Evolutionary conservation across 2,329 filamentous ascomycete species (phyloP).

Genomic region (Fusarium torreyae): DNA sequence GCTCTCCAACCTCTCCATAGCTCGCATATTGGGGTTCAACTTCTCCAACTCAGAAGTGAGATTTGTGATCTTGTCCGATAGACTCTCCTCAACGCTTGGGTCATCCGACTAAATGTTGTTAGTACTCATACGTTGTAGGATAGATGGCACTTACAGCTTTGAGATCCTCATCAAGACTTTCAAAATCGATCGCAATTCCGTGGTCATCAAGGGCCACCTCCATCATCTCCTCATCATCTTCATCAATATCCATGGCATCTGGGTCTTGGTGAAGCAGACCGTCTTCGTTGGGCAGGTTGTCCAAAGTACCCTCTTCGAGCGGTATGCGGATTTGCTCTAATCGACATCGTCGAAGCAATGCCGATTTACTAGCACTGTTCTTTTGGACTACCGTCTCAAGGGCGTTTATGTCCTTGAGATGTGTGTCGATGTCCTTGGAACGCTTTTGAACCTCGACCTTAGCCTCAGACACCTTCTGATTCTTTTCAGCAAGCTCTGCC

Average conservation of each 20-base stretch:
- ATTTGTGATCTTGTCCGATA: slow-evolving; percentile 82
- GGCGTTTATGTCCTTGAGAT: slow-evolving; percentile 79
- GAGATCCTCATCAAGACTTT: slow-evolving; percentile 84
- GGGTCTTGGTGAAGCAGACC: slow-evolving; percentile 81
- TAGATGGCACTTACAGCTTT: slow-evolving; percentile 73
- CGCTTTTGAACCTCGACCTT: slow-evolving; percentile 86
- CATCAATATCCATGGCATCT: slow-evolving; percentile 94
- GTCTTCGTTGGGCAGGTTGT: slow-evolving; percentile 90
- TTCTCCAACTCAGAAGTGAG: slow-evolving; percentile 89
- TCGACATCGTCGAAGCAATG: slow-evolving; percentile 88
- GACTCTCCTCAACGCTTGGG: slow-evolving; percentile 78
- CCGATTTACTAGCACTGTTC: slow-evolving; percentile 87
- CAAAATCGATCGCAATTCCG: slow-evolving; percentile 91
- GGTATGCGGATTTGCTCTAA: slow-evolving; percentile 94
- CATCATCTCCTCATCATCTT: slow-evolving; percentile 72
- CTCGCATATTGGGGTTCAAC: slow-evolving; percentile 96
- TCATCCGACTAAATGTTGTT: slow-evolving; percentile 72
- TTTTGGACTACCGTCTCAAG: slow-evolving; percentile 91
- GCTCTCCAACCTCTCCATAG: slow-evolving; percentile 89
- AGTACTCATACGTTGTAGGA: slow-evolving; percentile 39
- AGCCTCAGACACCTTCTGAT: slow-evolving; percentile 82
- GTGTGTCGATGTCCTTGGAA: slow-evolving; percentile 83
- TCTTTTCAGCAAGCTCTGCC: slow-evolving; percentile 76
- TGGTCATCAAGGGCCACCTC: slow-evolving; percentile 85
- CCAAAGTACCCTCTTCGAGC: slow-evolving; percentile 81